phyloP scores from a whole-genome alignment of 2,329 filamentous ascomycete species.

The Fusarium humuli region DNA sequence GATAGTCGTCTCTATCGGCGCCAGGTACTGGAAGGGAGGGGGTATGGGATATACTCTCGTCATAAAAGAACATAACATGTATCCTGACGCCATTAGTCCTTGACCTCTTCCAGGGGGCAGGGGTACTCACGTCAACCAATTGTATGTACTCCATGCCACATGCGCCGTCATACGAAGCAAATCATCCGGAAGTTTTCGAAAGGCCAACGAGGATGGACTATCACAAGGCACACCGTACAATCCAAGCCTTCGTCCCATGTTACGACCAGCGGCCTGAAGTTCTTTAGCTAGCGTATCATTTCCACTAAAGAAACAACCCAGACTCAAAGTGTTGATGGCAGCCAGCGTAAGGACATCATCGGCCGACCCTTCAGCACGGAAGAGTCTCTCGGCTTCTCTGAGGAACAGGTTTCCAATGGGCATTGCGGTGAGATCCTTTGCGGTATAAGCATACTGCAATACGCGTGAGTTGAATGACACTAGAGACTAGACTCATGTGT shows the following conservation, averaged over 20 bases:
- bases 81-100: background rate
- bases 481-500: too few relatives aligned
- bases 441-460: background rate
- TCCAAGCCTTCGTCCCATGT: background rate
- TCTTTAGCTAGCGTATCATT: background rate
- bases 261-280: background rate
- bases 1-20: background rate
- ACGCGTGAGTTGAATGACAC: background rate
- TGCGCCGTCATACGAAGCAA: background rate
- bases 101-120: too few relatives aligned
- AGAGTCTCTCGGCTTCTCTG: background rate
- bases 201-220: background rate
- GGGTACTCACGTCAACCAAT: slow-evolving; percentile 5
- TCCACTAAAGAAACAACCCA: background rate
- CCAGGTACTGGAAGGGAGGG: background rate
- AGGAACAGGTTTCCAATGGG: background rate
- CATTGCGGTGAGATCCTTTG: background rate
- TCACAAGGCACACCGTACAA: background rate
- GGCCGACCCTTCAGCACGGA: background rate
- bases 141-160: slow-evolving; percentile 5
- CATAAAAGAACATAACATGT: background rate
- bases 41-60: background rate
- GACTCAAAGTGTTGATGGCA: slow-evolving; percentile 3
- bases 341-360: background rate
- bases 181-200: background rate